phyloP scores from a whole-genome alignment of 1,139 yeast species.

The Diutina pseudorugosa region DNA sequence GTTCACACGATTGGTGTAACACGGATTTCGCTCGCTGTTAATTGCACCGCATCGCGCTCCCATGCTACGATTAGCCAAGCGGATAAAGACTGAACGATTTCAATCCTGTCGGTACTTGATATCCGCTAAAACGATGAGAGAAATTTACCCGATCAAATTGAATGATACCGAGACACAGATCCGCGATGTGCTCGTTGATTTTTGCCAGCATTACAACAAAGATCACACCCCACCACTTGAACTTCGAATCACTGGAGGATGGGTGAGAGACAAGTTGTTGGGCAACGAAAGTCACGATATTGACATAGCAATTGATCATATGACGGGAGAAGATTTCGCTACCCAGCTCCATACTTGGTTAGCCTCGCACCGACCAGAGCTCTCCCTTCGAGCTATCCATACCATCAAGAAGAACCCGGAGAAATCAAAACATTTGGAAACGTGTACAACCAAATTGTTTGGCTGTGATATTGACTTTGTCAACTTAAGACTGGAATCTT shows the following conservation, averaged over 20 bases:
- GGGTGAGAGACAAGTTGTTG: constrained; percentile 92
- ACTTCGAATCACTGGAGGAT: constrained; percentile 89
- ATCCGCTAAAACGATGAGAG: neutral
- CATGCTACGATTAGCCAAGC: neutral
- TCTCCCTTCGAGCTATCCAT: constrained; percentile 42
- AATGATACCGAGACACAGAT: constrained; percentile 32
- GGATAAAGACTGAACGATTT: neutral
- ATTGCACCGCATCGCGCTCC: neutral
- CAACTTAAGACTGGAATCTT: constrained; percentile 77
- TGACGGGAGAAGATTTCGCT: constrained; percentile 85
- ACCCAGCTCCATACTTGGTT: constrained; percentile 47
- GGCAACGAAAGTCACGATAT: constrained; percentile 75
- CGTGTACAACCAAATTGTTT: constrained; percentile 81
- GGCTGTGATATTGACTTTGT: constrained; percentile 87
- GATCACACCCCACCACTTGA: constrained; percentile 16
- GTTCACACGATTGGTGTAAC: neutral
- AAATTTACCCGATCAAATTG: constrained; percentile 5
- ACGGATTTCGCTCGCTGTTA: neutral
- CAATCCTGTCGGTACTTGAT: neutral
- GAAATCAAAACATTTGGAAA: constrained; percentile 89
- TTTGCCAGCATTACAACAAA: constrained; percentile 24
- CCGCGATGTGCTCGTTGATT: constrained; percentile 31
- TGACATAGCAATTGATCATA: constrained; percentile 77
- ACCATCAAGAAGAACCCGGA: constrained; percentile 89
- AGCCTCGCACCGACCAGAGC: constrained; percentile 23